Conservation (phyloP, 2,329 filamentous ascomycete genomes). For the Metarhizium guizhouense region DNA sequence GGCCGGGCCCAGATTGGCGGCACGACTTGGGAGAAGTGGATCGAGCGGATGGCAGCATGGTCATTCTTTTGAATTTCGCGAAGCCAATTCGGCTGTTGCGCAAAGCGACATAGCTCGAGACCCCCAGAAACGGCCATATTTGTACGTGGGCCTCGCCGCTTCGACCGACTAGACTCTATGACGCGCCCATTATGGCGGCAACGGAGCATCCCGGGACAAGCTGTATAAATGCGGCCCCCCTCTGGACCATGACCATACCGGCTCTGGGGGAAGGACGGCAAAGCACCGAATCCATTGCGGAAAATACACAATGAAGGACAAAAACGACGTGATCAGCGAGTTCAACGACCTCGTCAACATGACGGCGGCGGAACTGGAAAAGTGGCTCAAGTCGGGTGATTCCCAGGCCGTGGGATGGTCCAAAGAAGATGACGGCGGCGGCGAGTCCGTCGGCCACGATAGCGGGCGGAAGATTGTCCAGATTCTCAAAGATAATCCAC, state of each 20-base stretch:
- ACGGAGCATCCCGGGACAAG: background rate
- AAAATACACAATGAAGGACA: constrained; percentile 12
- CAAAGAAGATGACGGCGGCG: constrained; percentile 46
- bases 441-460: constrained; percentile 55
- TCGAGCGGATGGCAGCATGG: no score
- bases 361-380: constrained; percentile 48
- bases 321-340: constrained; percentile 34
- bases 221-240: background rate
- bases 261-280: no score
- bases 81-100: no score
- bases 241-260: no score
- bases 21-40: no score
- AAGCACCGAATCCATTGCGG: background rate
- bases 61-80: no score
- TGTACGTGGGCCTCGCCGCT: background rate
- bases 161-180: background rate
- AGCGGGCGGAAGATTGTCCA: constrained; percentile 55
- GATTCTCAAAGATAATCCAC: constrained; percentile 53
- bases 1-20: no score
- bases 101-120: no score
- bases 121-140: no score
- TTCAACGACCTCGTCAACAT: constrained; percentile 62
- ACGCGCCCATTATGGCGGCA: background rate
- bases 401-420: constrained; percentile 51
- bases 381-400: constrained; percentile 51